phyloP scores from a whole-genome alignment of 768 basidiomycete genomes.

The Panaeolus papilionaceus region DNA sequence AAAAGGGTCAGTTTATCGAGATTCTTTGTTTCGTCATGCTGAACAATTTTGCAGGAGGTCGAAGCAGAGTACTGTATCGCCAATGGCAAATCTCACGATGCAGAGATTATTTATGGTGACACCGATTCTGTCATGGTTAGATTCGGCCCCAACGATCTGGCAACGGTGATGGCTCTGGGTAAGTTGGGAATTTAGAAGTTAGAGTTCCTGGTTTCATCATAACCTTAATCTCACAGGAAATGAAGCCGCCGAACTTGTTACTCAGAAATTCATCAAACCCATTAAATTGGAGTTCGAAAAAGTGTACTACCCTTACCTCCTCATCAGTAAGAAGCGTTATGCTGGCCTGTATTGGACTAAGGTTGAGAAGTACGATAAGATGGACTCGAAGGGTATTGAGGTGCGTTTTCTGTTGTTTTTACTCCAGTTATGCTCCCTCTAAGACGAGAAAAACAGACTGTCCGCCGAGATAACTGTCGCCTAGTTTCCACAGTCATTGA shows the following conservation, averaged over 20 bases:
- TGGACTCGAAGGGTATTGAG: constrained; percentile 99
- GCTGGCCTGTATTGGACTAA: constrained; percentile 98
- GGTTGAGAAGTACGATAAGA: constrained; percentile 96
- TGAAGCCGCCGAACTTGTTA: constrained; percentile 93
- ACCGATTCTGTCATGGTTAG: constrained; percentile 99
- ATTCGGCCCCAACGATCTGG: constrained; percentile 90
- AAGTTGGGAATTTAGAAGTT: constrained; percentile 28
- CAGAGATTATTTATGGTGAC: constrained; percentile 97
- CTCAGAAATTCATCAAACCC: constrained; percentile 88
- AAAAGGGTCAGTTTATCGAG: constrained; percentile 65
- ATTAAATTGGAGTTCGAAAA: constrained; percentile 99
- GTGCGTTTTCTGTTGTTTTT: constrained; percentile 46
- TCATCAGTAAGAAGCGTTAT: constrained; percentile 99
- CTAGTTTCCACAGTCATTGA: constrained; percentile 97
- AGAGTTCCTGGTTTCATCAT: not conserved
- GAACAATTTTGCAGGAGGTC: constrained; percentile 64
- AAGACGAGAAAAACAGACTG: constrained; percentile 64
- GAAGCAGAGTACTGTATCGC: constrained; percentile 85
- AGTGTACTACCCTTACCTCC: constrained; percentile 96
- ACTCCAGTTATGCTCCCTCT: not conserved
- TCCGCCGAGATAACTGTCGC: constrained; percentile 98
- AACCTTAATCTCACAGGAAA: constrained; percentile 57
- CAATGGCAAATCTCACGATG: constrained; percentile 87
- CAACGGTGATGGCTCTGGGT: constrained; percentile 91
- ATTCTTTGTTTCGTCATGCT: constrained; percentile 6